These are phyloP conservation scores for Acanthamoeba pearcei DNA, from an alignment of 208 protist species.

Conservation along the genomic window DNA sequence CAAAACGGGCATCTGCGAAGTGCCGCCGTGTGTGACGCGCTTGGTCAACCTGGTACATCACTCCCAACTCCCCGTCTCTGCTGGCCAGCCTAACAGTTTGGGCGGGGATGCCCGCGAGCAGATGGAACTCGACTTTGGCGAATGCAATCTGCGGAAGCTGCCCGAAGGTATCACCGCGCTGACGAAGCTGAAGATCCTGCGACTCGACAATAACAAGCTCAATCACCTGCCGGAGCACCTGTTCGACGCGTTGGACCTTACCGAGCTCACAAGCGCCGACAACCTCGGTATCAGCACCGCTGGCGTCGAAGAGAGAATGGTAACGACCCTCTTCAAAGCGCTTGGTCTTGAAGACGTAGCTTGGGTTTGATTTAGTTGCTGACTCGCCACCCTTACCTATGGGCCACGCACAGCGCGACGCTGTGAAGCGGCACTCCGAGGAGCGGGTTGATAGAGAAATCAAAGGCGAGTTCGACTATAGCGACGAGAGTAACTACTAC, in stretches of 20 bases:
- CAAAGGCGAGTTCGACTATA: background rate
- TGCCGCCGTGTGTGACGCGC: background rate
- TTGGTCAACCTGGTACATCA: slow-evolving; percentile 2
- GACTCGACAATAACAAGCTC: slow-evolving; percentile 40
- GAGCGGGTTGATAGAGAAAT: background rate
- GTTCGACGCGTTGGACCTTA: background rate
- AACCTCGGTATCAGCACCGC: background rate
- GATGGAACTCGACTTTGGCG: background rate
- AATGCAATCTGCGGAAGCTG: background rate
- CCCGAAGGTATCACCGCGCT: background rate
- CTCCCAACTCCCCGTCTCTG: background rate
- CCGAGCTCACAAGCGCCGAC: background rate
- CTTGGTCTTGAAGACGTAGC: too few relatives aligned
- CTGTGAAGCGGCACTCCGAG: background rate
- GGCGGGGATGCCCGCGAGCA: background rate
- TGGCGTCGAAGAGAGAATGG: background rate
- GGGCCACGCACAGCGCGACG: background rate
- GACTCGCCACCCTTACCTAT: too few relatives aligned
- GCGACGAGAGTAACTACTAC: slow-evolving; percentile 19
- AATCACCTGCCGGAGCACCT: background rate
- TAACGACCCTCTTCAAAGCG: background rate
- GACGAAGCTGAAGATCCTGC: background rate
- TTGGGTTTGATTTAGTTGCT: too few relatives aligned
- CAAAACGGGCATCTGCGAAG: slow-evolving; percentile 8
- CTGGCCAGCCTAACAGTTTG: background rate